Evolutionary conservation across 1,284 basidiomycete genomes (phyloP).

Genomic region (Entoloma clypeatum): DNA sequence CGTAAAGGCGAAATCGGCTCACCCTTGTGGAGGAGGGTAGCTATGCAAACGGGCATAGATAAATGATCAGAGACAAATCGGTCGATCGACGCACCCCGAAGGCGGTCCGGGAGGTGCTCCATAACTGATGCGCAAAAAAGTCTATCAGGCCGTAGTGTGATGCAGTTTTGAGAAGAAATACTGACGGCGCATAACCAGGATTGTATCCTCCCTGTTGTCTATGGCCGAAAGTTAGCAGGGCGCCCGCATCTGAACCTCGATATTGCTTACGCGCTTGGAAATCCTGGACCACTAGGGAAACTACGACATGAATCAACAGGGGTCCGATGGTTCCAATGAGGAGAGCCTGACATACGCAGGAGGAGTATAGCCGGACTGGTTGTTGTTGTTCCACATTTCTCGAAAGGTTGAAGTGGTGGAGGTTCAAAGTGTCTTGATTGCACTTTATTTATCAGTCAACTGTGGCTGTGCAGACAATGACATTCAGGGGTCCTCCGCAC

Average conservation of each 20-base stretch:
- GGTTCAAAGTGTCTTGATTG: too few species aligned
- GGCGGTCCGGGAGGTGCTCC: slow-evolving; percentile 28
- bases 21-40: slow-evolving; percentile 23
- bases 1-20: too few species aligned
- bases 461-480: too few species aligned
- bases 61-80: background rate
- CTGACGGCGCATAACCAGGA: slow-evolving; percentile 34
- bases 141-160: too few species aligned
- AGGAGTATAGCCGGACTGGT: slow-evolving; percentile 18
- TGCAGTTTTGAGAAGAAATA: slow-evolving; percentile 20
- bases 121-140: slow-evolving; percentile 17
- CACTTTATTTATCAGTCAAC: too few species aligned
- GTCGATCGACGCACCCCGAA: slow-evolving; percentile 13
- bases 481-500: too few species aligned
- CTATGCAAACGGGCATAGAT: slow-evolving; percentile 3
- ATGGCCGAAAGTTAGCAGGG: slow-evolving; percentile 21
- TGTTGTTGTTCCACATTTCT: slow-evolving; percentile 26
- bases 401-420: too few species aligned
- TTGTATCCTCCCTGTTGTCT: slow-evolving; percentile 24
- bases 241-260: background rate
- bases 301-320: slow-evolving; percentile 18
- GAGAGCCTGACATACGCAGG: slow-evolving; percentile 14
- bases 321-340: background rate
- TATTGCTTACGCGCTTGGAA: slow-evolving; percentile 15
- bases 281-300: slow-evolving; percentile 26